Evolutionary conservation across 768 basidiomycete species (phyloP).

Genomic region (Naganishia kalamii): DNA sequence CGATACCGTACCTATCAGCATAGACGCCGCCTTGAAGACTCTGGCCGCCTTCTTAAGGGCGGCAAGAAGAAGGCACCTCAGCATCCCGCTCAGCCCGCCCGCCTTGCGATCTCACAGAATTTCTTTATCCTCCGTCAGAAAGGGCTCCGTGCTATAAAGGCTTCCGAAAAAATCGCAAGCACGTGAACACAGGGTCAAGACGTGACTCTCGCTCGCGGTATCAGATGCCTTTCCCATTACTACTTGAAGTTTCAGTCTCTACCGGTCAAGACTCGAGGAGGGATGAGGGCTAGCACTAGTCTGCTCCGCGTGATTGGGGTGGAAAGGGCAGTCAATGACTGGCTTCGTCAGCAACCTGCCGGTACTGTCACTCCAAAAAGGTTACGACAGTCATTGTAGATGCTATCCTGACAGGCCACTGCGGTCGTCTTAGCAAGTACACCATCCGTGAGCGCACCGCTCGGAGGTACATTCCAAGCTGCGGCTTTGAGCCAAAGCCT

Average conservation of each 20-base stretch:
- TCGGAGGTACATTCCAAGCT: not conserved
- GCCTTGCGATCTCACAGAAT: not conserved
- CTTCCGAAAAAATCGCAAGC: not conserved
- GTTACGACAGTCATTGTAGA: not conserved
- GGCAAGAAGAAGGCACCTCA: not conserved
- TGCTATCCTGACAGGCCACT: not conserved
- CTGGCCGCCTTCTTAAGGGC: not conserved
- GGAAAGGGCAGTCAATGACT: not conserved
- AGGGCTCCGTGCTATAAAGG: not conserved
- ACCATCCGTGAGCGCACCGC: not conserved
- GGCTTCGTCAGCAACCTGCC: not conserved
- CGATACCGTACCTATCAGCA: not conserved
- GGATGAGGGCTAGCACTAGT: not conserved
- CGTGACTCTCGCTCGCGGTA: not conserved
- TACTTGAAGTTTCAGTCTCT: not conserved
- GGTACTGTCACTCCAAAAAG: not conserved
- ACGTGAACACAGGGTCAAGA: not conserved
- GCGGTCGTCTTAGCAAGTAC: not conserved
- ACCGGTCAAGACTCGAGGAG: not conserved
- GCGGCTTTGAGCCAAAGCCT: not conserved
- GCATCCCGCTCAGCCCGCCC: not conserved
- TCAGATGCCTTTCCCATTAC: not conserved
- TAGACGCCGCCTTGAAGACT: not conserved
- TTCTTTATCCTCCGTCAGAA: conserved; percentile 2
- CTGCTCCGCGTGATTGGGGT: not conserved